Evolutionary conservation across 768 basidiomycete genomes (phyloP).

Genomic region (Hebeloma cylindrosporum): DNA sequence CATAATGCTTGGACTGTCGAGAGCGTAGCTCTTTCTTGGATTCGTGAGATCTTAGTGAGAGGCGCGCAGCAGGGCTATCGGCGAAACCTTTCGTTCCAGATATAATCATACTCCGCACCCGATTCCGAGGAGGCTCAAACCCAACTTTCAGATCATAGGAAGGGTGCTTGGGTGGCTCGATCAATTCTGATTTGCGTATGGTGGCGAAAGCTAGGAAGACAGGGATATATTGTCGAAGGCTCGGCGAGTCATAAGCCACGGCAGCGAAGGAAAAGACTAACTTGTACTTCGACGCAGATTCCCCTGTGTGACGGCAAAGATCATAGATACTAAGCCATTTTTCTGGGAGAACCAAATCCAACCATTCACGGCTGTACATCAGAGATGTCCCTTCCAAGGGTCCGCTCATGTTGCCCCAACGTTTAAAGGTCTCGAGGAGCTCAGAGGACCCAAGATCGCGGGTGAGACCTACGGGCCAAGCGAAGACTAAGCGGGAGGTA

Average conservation of each 20-base stretch:
- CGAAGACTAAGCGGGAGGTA: constrained; percentile 10
- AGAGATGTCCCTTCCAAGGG: background rate
- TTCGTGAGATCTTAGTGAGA: background rate
- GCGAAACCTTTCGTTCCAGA: constrained; percentile 1
- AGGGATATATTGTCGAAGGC: constrained; percentile 18
- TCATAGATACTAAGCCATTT: constrained; percentile 17
- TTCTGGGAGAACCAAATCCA: constrained; percentile 4
- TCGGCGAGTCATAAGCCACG: constrained; percentile 13
- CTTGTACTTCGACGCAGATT: constrained; percentile 7
- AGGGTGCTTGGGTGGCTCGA: constrained; percentile 17
- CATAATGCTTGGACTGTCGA: constrained; percentile 2
- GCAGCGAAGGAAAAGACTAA: constrained; percentile 17
- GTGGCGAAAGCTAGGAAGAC: constrained; percentile 34
- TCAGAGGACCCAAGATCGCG: constrained; percentile 1
- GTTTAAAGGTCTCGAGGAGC: constrained; percentile 11
- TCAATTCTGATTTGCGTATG: constrained; percentile 10
- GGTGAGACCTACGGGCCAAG: constrained; percentile 10
- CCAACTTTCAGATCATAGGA: constrained; percentile 23
- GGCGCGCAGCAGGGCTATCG: constrained; percentile 6
- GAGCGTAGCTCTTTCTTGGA: background rate
- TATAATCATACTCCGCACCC: constrained; percentile 4
- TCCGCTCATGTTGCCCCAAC: constrained; percentile 9
- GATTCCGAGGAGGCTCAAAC: constrained; percentile 10
- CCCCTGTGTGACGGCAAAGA: constrained; percentile 13
- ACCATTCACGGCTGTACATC: constrained; percentile 14